phyloP scores from a whole-genome alignment of 2,329 filamentous ascomycete species.

The Hypoxylon sp. region DNA sequence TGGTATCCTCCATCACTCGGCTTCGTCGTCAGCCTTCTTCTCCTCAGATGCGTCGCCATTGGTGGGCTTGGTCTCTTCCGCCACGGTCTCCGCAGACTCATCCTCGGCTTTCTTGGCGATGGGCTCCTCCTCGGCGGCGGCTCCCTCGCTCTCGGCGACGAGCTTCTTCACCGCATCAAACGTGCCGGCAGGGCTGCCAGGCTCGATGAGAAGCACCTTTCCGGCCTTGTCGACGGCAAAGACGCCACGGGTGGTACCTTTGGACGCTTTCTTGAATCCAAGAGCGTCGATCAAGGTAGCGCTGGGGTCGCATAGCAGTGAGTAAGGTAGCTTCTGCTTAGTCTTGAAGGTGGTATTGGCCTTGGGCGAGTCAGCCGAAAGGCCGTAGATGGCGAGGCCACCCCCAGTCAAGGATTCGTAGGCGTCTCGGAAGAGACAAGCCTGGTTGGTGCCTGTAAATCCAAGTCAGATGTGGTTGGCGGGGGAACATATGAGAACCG shows the following conservation, averaged over 20 bases:
- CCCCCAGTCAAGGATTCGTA: conserved; percentile 80
- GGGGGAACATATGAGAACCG: conserved; percentile 13
- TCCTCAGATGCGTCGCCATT: conserved; percentile 52
- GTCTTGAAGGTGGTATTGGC: conserved; percentile 93
- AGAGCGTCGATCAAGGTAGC: conserved; percentile 83
- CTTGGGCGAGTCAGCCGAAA: conserved; percentile 88
- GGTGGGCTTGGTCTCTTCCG: conserved; percentile 44
- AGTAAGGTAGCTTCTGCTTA: conserved; percentile 90
- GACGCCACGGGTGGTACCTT: conserved; percentile 85
- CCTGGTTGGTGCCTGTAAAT: conserved; percentile 85
- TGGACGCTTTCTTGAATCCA: conserved; percentile 87
- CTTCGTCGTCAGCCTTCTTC: conserved; percentile 59
- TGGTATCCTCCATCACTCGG: conserved; percentile 29
- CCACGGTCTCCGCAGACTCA: conserved; percentile 43
- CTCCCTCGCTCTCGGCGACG: conserved; percentile 60
- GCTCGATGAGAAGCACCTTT: conserved; percentile 79
- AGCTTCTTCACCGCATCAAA: conserved; percentile 80
- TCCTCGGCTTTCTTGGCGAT: conserved; percentile 40
- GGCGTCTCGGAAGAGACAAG: conserved; percentile 89
- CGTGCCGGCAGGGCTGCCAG: conserved; percentile 82
- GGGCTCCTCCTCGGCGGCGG: conserved; percentile 41
- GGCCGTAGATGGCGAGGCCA: conserved; percentile 88
- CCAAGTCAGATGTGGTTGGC: conserved; percentile 35
- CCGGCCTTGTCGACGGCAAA: conserved; percentile 87
- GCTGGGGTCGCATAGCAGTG: conserved; percentile 84